Evolutionary conservation across 164 flowering plant genomes (phyloP), one percentile per base, ranked within the genome.

Genomic region (Paratinospora sagittata): DNA sequence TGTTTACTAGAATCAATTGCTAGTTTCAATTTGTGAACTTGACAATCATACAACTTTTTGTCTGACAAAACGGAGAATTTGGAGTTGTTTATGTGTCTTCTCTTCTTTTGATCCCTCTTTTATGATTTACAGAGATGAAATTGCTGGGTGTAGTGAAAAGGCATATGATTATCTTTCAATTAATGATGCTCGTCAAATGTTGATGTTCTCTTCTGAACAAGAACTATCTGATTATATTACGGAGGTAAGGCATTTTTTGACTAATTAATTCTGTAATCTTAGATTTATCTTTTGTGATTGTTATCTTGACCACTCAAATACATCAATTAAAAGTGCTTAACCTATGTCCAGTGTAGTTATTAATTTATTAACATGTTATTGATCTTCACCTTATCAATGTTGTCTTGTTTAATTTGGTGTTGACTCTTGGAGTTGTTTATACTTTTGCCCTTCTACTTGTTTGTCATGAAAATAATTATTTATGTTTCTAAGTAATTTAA

Each of bases 61-160:
- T 39, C 43, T 39, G 43, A 8, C 10, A 11, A 39, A 7, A 7
- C 10, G 43, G 43, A 39, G 43, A 39, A 39, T 11, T n/a, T 39
- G 43, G 10, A 39, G 10, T 11, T 39, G 43, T 39, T 39, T 39
- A 39, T 39, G 43, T 12, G 8, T 47, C 23, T 33, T 27, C 43
- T 23, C 43, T 60, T 34, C 9, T 27, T 23, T 30, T 13, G 7
- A 7, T 49, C 9, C 45, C 17, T n/a, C n/a, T 30, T 65, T 14
- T 75, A 7, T 65, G 23, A 17, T 16, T 65, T 76, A 39, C 77
- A 95, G 99, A 78, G 98, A 95, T 86, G 99, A 95, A 81, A 91
- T 92, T 73, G 94, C 97, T 65, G 93, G 98, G 30, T 93, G 98
- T 79, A 88, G 98, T 73, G 98, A 92, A 76, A 92, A 92, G 83